Evolutionary conservation across 2,329 filamentous ascomycete species (phyloP).

Genomic region (Chaetomiaceae sp.): DNA sequence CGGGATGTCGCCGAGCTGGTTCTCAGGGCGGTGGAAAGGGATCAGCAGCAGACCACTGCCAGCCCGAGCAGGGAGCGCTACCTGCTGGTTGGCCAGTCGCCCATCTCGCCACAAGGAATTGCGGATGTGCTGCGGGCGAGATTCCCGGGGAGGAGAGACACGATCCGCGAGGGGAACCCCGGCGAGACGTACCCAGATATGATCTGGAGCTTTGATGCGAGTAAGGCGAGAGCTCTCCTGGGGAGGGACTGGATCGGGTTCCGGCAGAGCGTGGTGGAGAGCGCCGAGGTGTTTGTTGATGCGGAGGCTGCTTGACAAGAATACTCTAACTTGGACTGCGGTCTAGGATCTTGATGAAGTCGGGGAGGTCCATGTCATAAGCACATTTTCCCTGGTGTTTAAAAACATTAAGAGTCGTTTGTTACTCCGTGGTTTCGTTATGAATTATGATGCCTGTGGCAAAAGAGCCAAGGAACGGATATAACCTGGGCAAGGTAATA

Average conservation of each 20-base stretch:
- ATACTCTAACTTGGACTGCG: too few relatives aligned
- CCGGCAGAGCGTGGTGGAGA: constrained; percentile 16
- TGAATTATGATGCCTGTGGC: too few relatives aligned
- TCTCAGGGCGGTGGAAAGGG: constrained; percentile 1
- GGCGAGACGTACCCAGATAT: constrained; percentile 8
- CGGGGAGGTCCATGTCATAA: too few relatives aligned
- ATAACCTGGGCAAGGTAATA: too few relatives aligned
- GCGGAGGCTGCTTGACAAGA: background rate
- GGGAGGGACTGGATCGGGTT: constrained; percentile 18
- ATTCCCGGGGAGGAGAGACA: constrained; percentile 4
- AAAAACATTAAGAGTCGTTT: too few relatives aligned
- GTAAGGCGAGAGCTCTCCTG: constrained; percentile 10
- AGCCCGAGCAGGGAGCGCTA: constrained; percentile 16
- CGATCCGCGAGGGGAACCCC: constrained; percentile 1
- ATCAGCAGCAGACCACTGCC: background rate
- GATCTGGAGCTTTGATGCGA: constrained; percentile 14
- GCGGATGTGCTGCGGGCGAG: constrained; percentile 6
- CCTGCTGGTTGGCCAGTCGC: constrained; percentile 7
- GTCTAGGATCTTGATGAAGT: too few relatives aligned
- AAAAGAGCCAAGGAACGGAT: too few relatives aligned
- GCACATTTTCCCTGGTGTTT: too few relatives aligned
- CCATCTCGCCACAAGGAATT: constrained; percentile 14
- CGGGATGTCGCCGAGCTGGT: constrained; percentile 20
- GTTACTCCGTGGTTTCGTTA: too few relatives aligned
- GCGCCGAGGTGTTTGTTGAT: constrained; percentile 9